These are phyloP conservation scores for Bruguiera hainesii DNA, from an alignment of 441 rosid species.

Conservation along the genomic window DNA sequence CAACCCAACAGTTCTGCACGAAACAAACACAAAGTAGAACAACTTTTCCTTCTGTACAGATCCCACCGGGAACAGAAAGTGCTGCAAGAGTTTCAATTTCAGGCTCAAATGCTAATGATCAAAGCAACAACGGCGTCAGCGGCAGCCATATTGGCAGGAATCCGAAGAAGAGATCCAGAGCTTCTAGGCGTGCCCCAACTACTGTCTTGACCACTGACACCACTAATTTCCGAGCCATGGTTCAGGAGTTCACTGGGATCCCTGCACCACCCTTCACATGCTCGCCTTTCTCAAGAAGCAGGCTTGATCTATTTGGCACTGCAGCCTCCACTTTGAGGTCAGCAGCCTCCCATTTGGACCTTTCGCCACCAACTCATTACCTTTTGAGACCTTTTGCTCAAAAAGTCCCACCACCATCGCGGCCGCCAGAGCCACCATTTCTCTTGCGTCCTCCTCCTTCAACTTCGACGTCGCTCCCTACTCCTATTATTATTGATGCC, in stretches of 20 bases:
- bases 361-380: constrained; percentile 36
- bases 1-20: constrained; percentile 32
- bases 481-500: constrained; percentile 31
- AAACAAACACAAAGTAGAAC: constrained; percentile 21
- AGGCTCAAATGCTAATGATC: constrained; percentile 22
- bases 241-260: constrained; percentile 88
- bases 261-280: constrained; percentile 69
- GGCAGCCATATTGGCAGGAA: constrained; percentile 31
- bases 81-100: constrained; percentile 12
- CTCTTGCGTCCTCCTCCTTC: constrained; percentile 19
- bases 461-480: constrained; percentile 15
- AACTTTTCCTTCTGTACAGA: constrained; percentile 24
- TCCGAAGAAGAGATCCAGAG: constrained; percentile 78
- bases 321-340: constrained; percentile 32
- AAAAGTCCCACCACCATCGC: constrained; percentile 38
- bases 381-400: constrained; percentile 69
- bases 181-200: constrained; percentile 83
- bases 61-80: constrained; percentile 15
- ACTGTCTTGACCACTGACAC: constrained; percentile 84
- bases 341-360: constrained; percentile 25
- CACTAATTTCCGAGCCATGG: constrained; percentile 82
- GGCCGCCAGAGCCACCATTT: constrained; percentile 12
- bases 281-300: constrained; percentile 41
- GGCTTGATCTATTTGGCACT: constrained; percentile 61
- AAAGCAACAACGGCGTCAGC: not conserved